A percentile compares a stretch with the other conserved stretches of the same genome.
Evolutionary conservation across 1,284 basidiomycete species (phyloP).

Genomic region (Sphaerobolus stellatus): DNA sequence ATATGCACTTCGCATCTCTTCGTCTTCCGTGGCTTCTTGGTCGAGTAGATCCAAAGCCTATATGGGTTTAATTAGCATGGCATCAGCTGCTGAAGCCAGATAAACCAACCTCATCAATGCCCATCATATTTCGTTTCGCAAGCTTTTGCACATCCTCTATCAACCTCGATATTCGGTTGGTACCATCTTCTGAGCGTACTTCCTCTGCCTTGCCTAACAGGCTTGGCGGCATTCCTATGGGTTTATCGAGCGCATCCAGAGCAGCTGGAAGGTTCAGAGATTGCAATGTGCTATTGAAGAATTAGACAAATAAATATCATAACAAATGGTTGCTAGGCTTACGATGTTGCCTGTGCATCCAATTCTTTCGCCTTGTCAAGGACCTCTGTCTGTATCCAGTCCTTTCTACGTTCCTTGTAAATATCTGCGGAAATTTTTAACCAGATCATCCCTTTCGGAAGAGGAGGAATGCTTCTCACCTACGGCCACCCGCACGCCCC

Average conservation of each 20-base stretch:
- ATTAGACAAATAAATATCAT: conserved; percentile 3
- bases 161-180: conserved; percentile 66
- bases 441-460: conserved; percentile 1
- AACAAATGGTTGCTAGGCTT: conserved; percentile 26
- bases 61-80: too few relatives aligned
- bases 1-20: conserved; percentile 55
- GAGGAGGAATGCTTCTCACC: conserved; percentile 50
- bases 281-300: conserved; percentile 57
- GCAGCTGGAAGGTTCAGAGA: conserved; percentile 81
- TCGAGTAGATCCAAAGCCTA: conserved; percentile 88
- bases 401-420: conserved; percentile 82
- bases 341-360: conserved; percentile 66
- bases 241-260: conserved; percentile 85
- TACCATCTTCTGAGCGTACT: conserved; percentile 76
- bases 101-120: conserved; percentile 73
- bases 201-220: conserved; percentile 86
- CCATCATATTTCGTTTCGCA: conserved; percentile 57
- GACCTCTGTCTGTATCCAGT: conserved; percentile 71
- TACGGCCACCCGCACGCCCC: conserved; percentile 88
- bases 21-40: conserved; percentile 87
- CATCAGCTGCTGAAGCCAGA: neutral
- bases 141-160: conserved; percentile 75
- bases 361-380: conserved; percentile 62
- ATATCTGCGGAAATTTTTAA: conserved; percentile 57
- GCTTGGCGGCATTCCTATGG: conserved; percentile 86